These are phyloP conservation scores for Typha latifolia DNA, from an alignment of 176 grass and related monocot species.

Conservation along the genomic window DNA sequence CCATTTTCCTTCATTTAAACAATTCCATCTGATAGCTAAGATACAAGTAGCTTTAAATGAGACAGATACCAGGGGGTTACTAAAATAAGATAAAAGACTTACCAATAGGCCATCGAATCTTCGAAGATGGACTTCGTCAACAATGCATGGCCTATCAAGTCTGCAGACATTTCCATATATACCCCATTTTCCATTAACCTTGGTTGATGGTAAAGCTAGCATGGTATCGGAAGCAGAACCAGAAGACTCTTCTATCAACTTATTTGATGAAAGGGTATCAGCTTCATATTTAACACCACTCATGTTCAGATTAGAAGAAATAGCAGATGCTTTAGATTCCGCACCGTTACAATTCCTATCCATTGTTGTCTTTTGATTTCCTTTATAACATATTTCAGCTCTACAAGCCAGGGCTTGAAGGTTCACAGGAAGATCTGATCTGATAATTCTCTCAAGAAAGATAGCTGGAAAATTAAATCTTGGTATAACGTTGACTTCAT, in stretches of 20 bases:
- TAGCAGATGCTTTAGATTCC: constrained; percentile 9
- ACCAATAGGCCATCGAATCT: constrained; percentile 90
- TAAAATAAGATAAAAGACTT: constrained; percentile 28
- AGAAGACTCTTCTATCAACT: constrained; percentile 30
- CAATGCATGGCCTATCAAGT: constrained; percentile 73
- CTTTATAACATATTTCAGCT: constrained; percentile 57
- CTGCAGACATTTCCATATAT: constrained; percentile 86
- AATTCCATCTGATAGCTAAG: constrained; percentile 26
- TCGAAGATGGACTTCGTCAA: constrained; percentile 95
- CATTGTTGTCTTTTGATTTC: constrained; percentile 34
- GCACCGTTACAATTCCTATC: constrained; percentile 26
- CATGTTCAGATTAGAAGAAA: constrained; percentile 27
- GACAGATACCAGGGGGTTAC: constrained; percentile 7
- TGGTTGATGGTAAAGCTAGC: constrained; percentile 34
- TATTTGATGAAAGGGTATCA: constrained; percentile 27
- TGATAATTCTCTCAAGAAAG: constrained; percentile 94
- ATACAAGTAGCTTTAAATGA: constrained; percentile 21
- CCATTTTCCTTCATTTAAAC: constrained; percentile 73
- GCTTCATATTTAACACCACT: constrained; percentile 12
- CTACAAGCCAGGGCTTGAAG: constrained; percentile 65
- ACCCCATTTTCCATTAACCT: constrained; percentile 62
- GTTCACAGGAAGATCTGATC: constrained; percentile 86
- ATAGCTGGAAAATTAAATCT: constrained; percentile 91
- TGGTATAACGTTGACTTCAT: constrained; percentile 87
- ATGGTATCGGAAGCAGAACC: constrained; percentile 24